A percentile compares a stretch with the other conserved stretches of the same genome.
These are phyloP conservation scores for Dioscorea cayenensis DNA, from an alignment of 116 monocot genomes.

Conservation along the genomic window DNA sequence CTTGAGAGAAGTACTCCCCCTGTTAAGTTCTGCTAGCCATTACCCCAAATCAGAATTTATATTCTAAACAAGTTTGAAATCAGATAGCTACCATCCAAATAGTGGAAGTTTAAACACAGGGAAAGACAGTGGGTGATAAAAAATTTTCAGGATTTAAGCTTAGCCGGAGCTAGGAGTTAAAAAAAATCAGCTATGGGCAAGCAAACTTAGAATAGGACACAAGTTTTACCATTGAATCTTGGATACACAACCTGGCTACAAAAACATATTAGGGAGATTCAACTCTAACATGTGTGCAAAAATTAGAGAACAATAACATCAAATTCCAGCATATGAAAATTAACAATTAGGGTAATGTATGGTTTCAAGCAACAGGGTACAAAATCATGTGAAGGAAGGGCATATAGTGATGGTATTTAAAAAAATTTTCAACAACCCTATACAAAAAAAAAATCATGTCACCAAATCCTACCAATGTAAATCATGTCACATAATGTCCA, in stretches of 20 bases:
- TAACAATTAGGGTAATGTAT: background rate
- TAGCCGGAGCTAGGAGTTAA: background rate
- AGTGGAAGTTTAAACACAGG: no score
- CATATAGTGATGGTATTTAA: background rate
- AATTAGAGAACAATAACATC: background rate
- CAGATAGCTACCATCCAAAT: no score
- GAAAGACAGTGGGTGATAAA: no score
- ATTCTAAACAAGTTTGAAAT: no score
- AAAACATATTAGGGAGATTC: no score
- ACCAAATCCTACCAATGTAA: conserved; percentile 10
- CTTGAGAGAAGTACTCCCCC: conserved; percentile 83
- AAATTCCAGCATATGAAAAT: background rate
- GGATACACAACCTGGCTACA: no score
- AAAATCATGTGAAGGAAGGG: background rate
- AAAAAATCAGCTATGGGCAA: background rate
- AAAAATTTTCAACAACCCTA: background rate
- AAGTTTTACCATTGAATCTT: background rate
- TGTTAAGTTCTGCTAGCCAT: conserved; percentile 70
- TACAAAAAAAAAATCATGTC: conserved; percentile 6
- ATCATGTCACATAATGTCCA: conserved; percentile 21
- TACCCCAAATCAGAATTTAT: background rate
- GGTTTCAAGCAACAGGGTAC: background rate
- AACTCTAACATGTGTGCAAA: background rate
- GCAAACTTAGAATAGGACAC: background rate
- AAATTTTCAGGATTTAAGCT: background rate